Evolutionary conservation across 192 early-diverging fungal genomes (phyloP).

Genomic region (Ambispora gerdemannii): DNA sequence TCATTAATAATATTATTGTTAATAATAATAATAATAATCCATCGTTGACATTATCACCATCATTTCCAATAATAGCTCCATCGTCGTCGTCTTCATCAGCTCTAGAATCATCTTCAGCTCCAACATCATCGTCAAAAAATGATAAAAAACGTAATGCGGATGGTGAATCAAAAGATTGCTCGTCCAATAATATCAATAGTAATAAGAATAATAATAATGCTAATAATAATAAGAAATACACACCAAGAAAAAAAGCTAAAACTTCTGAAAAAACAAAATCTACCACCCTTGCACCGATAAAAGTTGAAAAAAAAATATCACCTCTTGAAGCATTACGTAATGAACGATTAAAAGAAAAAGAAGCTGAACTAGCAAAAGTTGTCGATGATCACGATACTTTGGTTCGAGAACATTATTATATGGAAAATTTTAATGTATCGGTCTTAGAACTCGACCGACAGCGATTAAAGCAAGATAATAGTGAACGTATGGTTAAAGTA

Average conservation of each 20-base stretch:
- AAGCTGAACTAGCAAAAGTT: constrained; percentile 43
- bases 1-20: background rate
- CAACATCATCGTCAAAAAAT: background rate
- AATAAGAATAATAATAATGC: background rate
- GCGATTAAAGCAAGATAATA: constrained; percentile 48
- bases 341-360: constrained; percentile 38
- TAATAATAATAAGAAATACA: background rate
- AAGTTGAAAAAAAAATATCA: constrained; percentile 26
- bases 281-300: background rate
- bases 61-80: background rate
- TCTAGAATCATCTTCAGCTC: background rate
- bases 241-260: constrained; percentile 19
- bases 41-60: background rate
- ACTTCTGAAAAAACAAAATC: constrained; percentile 1
- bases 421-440: constrained; percentile 51
- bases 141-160: constrained; percentile 1
- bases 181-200: background rate
- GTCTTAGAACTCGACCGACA: constrained; percentile 51
- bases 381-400: constrained; percentile 51
- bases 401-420: constrained; percentile 57
- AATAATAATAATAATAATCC: background rate
- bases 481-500: constrained; percentile 54
- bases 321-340: constrained; percentile 46
- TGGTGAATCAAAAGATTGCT: background rate
- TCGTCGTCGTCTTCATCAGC: background rate